Percentiles rank a stretch among this genome's conserved stretches.
These are phyloP conservation scores for Francoa sonchifolia DNA, from an alignment of 441 rosid genomes.

Conservation along the genomic window DNA sequence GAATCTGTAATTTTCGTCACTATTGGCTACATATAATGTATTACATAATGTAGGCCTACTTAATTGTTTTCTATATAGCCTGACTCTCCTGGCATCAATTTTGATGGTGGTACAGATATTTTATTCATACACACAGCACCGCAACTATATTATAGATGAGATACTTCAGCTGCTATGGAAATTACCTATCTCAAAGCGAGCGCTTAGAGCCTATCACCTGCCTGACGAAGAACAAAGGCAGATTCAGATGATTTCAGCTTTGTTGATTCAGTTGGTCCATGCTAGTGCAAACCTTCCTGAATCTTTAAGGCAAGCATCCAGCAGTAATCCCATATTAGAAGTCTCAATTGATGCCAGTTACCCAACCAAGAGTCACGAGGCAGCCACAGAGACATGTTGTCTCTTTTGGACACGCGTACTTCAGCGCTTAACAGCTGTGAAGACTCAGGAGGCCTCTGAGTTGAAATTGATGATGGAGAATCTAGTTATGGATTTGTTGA, in stretches of 20 bases:
- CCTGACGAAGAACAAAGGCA: slow-evolving; percentile 99
- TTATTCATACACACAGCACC: slow-evolving; percentile 78
- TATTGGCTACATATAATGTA: too few species aligned
- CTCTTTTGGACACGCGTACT: slow-evolving; percentile 96
- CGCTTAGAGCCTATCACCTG: slow-evolving; percentile 68
- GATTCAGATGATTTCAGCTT: slow-evolving; percentile 92
- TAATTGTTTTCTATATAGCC: slow-evolving; percentile 5
- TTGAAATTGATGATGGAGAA: slow-evolving; percentile 84
- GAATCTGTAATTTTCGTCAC: too few species aligned
- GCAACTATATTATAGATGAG: slow-evolving; percentile 78
- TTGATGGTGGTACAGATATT: slow-evolving; percentile 58
- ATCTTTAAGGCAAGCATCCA: slow-evolving; percentile 51
- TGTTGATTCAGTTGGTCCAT: slow-evolving; percentile 93
- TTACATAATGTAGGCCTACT: too few species aligned
- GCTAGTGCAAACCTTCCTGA: slow-evolving; percentile 86
- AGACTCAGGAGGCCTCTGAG: slow-evolving; percentile 93
- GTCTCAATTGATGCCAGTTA: slow-evolving; percentile 61
- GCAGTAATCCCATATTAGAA: slow-evolving; percentile 49
- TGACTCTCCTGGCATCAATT: slow-evolving; percentile 6
- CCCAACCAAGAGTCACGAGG: slow-evolving; percentile 65
- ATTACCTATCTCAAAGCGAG: slow-evolving; percentile 83
- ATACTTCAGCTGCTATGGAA: slow-evolving; percentile 79
- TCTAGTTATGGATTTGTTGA: slow-evolving; percentile 78
- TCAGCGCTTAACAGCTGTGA: slow-evolving; percentile 76
- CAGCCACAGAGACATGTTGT: slow-evolving; percentile 80